These are phyloP conservation scores for Pseudopyrenochaeta lycopersici DNA, from an alignment of 2,329 filamentous ascomycete genomes.

Conservation along the genomic window DNA sequence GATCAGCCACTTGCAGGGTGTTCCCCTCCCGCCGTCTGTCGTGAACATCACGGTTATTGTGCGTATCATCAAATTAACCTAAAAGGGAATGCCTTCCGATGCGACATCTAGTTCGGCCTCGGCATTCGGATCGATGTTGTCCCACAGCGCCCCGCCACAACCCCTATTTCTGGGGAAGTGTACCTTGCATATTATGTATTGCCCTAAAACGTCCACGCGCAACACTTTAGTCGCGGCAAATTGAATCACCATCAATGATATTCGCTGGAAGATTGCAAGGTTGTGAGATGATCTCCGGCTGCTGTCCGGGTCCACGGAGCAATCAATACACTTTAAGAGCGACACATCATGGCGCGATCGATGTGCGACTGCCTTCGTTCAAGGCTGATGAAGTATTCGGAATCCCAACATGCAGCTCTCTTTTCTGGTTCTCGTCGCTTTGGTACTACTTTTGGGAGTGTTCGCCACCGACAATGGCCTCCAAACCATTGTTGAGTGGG, in stretches of 20 bases:
- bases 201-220: not conserved
- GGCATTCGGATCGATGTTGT: not conserved
- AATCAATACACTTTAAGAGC: not conserved
- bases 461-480: slow-evolving; percentile 39
- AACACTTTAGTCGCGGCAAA: slow-evolving; percentile 7
- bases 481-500: slow-evolving; percentile 58
- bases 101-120: too few relatives aligned
- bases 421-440: slow-evolving; percentile 9
- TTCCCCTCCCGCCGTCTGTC: too few relatives aligned
- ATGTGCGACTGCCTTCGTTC: too few relatives aligned
- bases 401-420: slow-evolving; percentile 15
- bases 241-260: slow-evolving; percentile 18
- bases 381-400: too few relatives aligned
- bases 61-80: too few relatives aligned
- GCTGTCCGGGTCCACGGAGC: not conserved
- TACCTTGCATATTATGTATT: slow-evolving; percentile 19
- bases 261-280: not conserved
- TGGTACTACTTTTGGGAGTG: slow-evolving; percentile 18
- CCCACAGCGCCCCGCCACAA: not conserved
- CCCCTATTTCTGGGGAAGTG: not conserved
- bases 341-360: not conserved
- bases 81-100: too few relatives aligned
- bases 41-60: too few relatives aligned
- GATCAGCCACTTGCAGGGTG: too few relatives aligned
- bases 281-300: not conserved